Percentiles rank a stretch among this genome's conserved stretches.
These are phyloP conservation scores for Chenopodium quinoa DNA, from an alignment of 148 eudicot species.

Conservation along the genomic window DNA sequence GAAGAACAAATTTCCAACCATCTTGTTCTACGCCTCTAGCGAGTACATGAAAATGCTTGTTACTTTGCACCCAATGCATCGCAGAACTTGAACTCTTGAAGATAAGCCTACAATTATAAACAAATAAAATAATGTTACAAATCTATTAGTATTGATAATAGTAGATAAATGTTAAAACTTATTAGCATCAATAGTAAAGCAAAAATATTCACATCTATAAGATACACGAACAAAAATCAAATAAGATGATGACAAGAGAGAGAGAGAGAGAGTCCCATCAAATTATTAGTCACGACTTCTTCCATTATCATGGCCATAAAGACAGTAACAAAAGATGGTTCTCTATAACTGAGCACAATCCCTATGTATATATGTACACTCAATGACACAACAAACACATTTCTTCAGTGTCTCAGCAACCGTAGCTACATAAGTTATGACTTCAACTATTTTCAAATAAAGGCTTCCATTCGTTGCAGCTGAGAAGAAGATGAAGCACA, in stretches of 20 bases:
- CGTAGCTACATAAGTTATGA: too few species aligned
- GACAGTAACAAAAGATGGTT: neutral
- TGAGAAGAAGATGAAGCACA: neutral
- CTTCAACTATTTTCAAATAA: too few species aligned
- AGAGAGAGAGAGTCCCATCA: neutral
- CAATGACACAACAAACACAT: neutral
- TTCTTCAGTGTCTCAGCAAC: neutral
- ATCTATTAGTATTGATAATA: neutral
- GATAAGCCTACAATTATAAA: slow-evolving; percentile 43
- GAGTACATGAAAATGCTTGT: slow-evolving; percentile 66
- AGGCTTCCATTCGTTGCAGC: too few species aligned
- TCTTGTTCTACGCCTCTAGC: slow-evolving; percentile 80
- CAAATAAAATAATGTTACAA: neutral
- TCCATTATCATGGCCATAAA: neutral
- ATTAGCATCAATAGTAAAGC: neutral
- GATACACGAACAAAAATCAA: neutral
- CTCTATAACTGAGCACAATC: neutral
- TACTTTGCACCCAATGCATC: slow-evolving; percentile 53
- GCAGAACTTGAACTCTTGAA: slow-evolving; percentile 64
- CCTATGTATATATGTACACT: neutral
- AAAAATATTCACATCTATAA: neutral
- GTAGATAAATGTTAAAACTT: neutral
- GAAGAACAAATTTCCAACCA: slow-evolving; percentile 90
- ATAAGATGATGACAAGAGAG: neutral
- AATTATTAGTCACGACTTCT: too few species aligned